Conservation (phyloP, 768 basidiomycete species). For the Pulveroboletus ravenelii region DNA sequence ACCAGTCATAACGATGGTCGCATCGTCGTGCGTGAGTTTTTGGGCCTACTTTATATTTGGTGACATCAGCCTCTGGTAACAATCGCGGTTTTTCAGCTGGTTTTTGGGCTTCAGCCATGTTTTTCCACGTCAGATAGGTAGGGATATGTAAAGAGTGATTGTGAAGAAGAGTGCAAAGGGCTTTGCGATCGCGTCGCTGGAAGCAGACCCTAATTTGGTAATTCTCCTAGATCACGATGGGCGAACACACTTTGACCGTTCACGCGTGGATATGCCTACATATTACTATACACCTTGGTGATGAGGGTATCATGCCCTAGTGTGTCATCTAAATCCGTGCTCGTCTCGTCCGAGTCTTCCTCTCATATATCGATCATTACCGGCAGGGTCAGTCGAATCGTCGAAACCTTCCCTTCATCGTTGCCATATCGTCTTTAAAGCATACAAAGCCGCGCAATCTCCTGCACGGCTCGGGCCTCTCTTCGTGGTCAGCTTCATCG, state of each 20-base stretch:
- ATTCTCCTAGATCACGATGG: neutral
- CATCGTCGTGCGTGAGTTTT: constrained; percentile 14
- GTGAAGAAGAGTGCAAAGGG: constrained; percentile 2
- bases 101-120: constrained; percentile 56
- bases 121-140: constrained; percentile 3
- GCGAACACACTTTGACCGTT: neutral
- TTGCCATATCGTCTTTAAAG: constrained; percentile 33
- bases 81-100: constrained; percentile 49
- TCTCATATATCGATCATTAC: constrained; percentile 17
- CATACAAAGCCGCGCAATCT: constrained; percentile 53
- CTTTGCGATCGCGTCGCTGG: constrained; percentile 5
- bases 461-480: constrained; percentile 32
- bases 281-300: constrained; percentile 26
- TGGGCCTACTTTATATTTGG: constrained; percentile 74
- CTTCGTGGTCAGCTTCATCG: constrained; percentile 16
- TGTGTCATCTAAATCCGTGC: constrained; percentile 17
- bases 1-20: constrained; percentile 6
- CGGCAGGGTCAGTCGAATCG: constrained; percentile 10
- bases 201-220: constrained; percentile 25
- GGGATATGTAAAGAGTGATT: constrained; percentile 4
- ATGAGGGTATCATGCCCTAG: constrained; percentile 23
- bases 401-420: constrained; percentile 6
- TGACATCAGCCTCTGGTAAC: constrained; percentile 68
- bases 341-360: constrained; percentile 7
- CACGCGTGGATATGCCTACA: constrained; percentile 12